A percentile compares a stretch with the other conserved stretches of the same genome.
Evolutionary conservation across 805 yeast species (phyloP).

Genomic region (Wickerhamiella shivajii): DNA sequence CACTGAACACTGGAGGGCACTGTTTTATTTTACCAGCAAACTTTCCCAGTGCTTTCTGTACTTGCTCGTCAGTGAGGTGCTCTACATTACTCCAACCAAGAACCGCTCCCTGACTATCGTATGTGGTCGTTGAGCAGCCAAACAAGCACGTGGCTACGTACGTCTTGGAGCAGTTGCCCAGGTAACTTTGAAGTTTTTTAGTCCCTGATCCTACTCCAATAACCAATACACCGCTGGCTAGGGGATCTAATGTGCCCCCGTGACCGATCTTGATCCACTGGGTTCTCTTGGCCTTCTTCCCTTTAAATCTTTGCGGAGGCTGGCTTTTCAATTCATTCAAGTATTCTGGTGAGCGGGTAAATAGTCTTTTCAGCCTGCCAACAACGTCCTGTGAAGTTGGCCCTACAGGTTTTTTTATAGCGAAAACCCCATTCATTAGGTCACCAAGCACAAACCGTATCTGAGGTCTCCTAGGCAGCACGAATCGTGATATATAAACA

Average conservation of each 20-base stretch:
- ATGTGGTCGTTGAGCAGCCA: conserved; percentile 87
- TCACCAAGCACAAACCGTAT: too few species aligned
- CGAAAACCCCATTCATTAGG: conserved; percentile 92
- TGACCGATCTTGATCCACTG: conserved; percentile 74
- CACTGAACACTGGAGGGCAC: conserved; percentile 91
- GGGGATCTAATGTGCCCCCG: conserved; percentile 94
- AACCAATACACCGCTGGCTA: conserved; percentile 85
- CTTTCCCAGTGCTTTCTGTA: conserved; percentile 36
- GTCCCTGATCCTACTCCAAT: conserved; percentile 92
- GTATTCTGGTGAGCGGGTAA: conserved; percentile 47
- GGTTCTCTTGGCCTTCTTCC: conserved; percentile 24
- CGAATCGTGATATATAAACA: too few species aligned
- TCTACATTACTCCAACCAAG: conserved; percentile 40
- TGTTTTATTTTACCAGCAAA: conserved; percentile 75
- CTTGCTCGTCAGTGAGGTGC: conserved; percentile 37
- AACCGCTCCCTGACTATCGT: conserved; percentile 81
- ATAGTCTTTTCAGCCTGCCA: conserved; percentile 44
- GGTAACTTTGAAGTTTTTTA: conserved; percentile 54
- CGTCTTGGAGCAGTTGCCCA: conserved; percentile 60
- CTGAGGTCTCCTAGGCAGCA: too few species aligned
- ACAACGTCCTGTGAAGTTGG: conserved; percentile 65
- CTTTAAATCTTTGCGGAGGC: conserved; percentile 30
- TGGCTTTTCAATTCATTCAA: conserved; percentile 24
- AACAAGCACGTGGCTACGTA: conserved; percentile 75
- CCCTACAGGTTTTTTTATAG: conserved; percentile 80